phyloP scores from a whole-genome alignment of 2,329 filamentous ascomycete species.

The Lachnellula hyalina region DNA sequence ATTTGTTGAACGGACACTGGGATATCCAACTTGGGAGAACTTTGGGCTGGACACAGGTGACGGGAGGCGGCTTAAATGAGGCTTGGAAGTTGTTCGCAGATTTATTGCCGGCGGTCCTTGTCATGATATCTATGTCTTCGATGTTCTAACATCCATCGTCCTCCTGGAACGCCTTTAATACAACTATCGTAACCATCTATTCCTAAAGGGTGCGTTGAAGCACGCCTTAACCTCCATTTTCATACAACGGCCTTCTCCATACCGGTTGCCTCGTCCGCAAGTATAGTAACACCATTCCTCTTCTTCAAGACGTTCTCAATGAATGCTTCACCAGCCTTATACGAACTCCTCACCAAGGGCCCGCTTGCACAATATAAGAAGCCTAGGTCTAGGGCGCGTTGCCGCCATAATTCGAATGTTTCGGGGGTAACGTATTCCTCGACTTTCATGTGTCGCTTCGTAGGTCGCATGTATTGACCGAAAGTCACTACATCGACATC shows the following conservation, averaged over 20 bases:
- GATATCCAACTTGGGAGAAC: too few species aligned
- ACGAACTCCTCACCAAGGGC: constrained; percentile 86
- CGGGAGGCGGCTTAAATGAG: too few species aligned
- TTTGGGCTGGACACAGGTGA: too few species aligned
- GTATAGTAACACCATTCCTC: constrained; percentile 25
- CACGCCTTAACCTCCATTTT: neutral
- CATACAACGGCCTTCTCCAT: constrained; percentile 28
- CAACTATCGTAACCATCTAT: too few species aligned
- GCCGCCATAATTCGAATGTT: constrained; percentile 85
- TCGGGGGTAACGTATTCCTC: constrained; percentile 91
- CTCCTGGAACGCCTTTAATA: too few species aligned
- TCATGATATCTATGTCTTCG: too few species aligned
- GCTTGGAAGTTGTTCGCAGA: too few species aligned
- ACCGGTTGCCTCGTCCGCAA: constrained; percentile 24
- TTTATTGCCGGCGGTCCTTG: too few species aligned
- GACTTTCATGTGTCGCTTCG: constrained; percentile 95
- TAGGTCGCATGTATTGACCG: constrained; percentile 99
- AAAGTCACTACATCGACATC: constrained; percentile 95
- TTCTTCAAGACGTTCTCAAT: constrained; percentile 85
- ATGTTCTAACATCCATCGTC: too few species aligned
- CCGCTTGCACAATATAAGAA: constrained; percentile 96
- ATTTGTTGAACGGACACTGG: too few species aligned
- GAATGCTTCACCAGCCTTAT: constrained; percentile 97
- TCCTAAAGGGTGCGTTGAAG: constrained; percentile 3
- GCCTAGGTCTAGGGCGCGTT: constrained; percentile 86